phyloP scores from a whole-genome alignment of 2,329 filamentous ascomycete genomes.

The Talaromyces piceae region DNA sequence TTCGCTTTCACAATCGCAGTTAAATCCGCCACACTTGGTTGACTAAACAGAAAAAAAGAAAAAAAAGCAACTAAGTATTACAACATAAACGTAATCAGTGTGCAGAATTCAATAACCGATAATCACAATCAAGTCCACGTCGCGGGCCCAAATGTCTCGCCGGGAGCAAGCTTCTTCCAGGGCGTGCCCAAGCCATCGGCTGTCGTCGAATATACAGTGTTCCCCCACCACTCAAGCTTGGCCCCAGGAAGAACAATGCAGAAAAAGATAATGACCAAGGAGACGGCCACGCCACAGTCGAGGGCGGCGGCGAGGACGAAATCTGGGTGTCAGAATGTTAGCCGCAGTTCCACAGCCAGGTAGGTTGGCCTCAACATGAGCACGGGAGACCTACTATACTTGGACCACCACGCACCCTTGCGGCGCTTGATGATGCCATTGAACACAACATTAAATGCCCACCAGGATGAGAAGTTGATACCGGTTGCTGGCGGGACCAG shows the following conservation, averaged over 20 bases:
- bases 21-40: background rate
- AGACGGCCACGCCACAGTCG: conserved; percentile 36
- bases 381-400: conserved; percentile 32
- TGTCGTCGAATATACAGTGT: conserved; percentile 29
- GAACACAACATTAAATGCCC: conserved; percentile 41
- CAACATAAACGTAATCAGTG: no score
- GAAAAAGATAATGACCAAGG: conserved; percentile 40
- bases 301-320: conserved; percentile 40
- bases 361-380: background rate
- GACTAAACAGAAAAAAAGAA: background rate
- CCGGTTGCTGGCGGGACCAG: conserved; percentile 61
- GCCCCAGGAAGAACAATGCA: conserved; percentile 36
- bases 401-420: conserved; percentile 43
- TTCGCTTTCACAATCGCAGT: background rate
- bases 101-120: no score
- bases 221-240: conserved; percentile 37
- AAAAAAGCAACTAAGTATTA: background rate
- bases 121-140: conserved; percentile 3
- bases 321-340: conserved; percentile 14
- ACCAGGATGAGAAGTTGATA: conserved; percentile 65
- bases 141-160: conserved; percentile 10
- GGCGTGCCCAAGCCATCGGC: conserved; percentile 36
- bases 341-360: background rate
- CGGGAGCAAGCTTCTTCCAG: conserved; percentile 15
- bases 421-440: conserved; percentile 38